Conservation (phyloP, 176 grass and related monocot genomes). For the Paspalum vaginatum region DNA sequence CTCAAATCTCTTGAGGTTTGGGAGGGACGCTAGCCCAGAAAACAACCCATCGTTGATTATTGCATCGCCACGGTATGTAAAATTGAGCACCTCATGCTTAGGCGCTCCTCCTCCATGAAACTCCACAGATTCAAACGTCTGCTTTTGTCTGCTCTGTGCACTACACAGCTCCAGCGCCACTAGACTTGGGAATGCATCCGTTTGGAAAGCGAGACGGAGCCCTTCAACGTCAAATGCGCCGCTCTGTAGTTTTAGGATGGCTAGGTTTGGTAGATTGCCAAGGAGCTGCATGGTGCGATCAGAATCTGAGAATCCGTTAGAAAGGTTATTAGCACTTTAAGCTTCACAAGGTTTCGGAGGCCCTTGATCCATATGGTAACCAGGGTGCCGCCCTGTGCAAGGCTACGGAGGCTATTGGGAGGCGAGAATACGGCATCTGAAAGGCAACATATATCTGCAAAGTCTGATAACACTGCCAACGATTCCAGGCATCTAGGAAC, state of each 20-base stretch:
- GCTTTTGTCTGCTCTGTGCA: rapidly evolving
- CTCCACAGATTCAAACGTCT: not conserved
- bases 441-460: too few species aligned
- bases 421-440: not conserved
- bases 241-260: not conserved
- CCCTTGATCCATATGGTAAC: not conserved
- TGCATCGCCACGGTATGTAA: not conserved
- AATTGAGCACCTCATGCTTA: not conserved
- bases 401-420: not conserved
- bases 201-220: not conserved
- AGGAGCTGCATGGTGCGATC: not conserved
- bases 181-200: not conserved
- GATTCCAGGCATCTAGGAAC: not conserved
- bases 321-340: not conserved
- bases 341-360: not conserved
- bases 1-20: not conserved
- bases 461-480: not conserved
- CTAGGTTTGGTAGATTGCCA: not conserved
- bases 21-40: not conserved
- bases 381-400: not conserved
- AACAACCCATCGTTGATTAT: not conserved
- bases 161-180: not conserved
- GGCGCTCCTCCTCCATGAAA: not conserved
- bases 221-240: not conserved
- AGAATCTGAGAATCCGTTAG: not conserved